Base-by-base conservation (phyloP, 2,329 filamentous ascomycete species). In the Ploettnerulaceae sp. region DNA sequence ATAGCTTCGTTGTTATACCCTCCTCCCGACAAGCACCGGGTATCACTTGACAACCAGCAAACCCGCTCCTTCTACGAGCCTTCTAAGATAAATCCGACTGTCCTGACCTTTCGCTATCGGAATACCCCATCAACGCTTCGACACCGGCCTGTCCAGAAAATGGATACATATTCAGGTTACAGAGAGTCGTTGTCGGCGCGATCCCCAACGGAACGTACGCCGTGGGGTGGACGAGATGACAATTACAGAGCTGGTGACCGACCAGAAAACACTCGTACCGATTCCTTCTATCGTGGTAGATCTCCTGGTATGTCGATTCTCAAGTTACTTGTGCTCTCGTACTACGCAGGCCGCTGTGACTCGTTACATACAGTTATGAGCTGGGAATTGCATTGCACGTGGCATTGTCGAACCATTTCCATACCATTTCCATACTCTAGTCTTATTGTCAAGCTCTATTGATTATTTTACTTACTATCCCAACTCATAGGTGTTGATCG, bases 211-310 rank as follows among this genome's bases (percentile, higher is more conserved):
- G 62, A 64, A 48, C 61, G 63, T 53, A 55, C 59, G 39, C 60
- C 49, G 31, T 65, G 62, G 62, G 57, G 57, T 44, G 57, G 60
- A 56, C 61, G 62, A 25, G 61, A 65, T 45, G 60, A 60, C 45
- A 49, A 39, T 31, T 59, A 61, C 35, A 59, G 61, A 46, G 37
- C 53, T 32, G 51, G 25, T 32, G 60, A 64, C 36, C 57, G 56
- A 15, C 20, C 57, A 22, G 77, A 80, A 15, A 53, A 46, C 18
- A 21, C 47, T 39, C 69, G 75, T 50, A 69, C 71, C 38, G 80
- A 85, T 59, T 73, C 69, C 32, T 82, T 81, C 53, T 82, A 84
- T 57, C 76, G 82, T 49, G 77, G 76, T 51, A 76, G 84, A 64
- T 87, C 84, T 57, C 83, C 84, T 65, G 82, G 84, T 87, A 74